Evolutionary conservation across 495 filamentous ascomycete genomes (phyloP).

Genomic region (Tuber calosporum): DNA sequence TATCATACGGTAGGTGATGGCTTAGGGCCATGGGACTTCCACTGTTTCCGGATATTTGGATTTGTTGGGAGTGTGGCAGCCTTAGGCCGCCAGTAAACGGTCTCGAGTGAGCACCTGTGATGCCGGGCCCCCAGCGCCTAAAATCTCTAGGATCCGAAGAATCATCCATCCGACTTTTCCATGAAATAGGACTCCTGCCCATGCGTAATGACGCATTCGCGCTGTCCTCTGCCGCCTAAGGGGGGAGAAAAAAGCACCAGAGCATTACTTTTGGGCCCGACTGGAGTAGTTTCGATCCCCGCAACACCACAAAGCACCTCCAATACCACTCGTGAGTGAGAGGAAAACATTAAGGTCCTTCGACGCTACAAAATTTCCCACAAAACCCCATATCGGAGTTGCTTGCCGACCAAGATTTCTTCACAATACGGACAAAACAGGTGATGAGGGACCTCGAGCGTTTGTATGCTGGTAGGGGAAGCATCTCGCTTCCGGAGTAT

Average conservation of each 20-base stretch:
- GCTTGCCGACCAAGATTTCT: not conserved
- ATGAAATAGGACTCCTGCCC: not conserved
- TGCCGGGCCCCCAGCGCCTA: not conserved
- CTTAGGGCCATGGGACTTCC: too few relatives aligned
- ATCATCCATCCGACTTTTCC: not conserved
- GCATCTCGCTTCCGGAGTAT: too few relatives aligned
- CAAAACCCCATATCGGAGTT: not conserved
- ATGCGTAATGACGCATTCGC: not conserved
- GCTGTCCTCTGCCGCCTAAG: not conserved
- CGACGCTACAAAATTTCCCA: not conserved
- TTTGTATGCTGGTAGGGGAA: too few relatives aligned
- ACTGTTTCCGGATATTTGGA: too few relatives aligned
- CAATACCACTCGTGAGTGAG: not conserved
- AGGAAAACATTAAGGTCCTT: not conserved
- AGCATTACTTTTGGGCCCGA: not conserved
- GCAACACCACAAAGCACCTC: not conserved
- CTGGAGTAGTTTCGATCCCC: not conserved
- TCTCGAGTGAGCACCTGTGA: not conserved
- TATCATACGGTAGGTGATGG: too few relatives aligned
- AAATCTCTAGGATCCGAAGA: not conserved
- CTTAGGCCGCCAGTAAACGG: not conserved
- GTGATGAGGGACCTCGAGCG: too few relatives aligned
- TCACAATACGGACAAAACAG: not conserved
- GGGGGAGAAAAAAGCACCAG: not conserved
- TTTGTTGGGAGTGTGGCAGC: not conserved